A percentile compares a stretch with the other conserved stretches of the same genome.
Conservation (phyloP, 2,329 filamentous ascomycete species). For the Geoglossum cookeanum region DNA sequence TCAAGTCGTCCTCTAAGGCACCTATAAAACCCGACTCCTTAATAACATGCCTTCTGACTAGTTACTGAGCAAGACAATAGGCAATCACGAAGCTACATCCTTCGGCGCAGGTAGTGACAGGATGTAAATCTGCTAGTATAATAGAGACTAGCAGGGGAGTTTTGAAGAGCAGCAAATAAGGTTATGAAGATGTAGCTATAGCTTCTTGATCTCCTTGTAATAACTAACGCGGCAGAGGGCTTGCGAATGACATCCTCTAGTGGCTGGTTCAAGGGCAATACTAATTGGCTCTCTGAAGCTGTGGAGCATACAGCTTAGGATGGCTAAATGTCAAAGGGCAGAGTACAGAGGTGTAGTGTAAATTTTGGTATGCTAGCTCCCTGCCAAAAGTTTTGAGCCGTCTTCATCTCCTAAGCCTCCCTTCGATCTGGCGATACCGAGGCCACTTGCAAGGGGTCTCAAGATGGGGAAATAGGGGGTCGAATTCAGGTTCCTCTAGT, state of each 20-base stretch:
- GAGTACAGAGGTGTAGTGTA: neutral
- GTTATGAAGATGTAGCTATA: neutral
- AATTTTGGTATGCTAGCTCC: neutral
- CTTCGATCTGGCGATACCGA: neutral
- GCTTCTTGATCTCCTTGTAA: neutral
- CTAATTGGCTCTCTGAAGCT: neutral
- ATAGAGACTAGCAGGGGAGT: neutral
- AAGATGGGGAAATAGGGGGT: neutral
- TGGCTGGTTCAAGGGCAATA: neutral
- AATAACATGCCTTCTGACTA: neutral
- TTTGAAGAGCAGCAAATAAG: neutral
- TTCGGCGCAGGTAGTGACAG: neutral
- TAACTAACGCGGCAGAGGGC: neutral
- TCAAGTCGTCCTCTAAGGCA: neutral
- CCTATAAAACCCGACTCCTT: neutral
- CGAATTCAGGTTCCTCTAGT: neutral
- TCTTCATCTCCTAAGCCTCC: neutral
- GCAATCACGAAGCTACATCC: neutral
- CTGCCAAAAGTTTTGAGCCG: neutral
- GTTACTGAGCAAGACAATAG: neutral
- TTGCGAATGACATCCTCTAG: neutral
- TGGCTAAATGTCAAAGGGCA: neutral
- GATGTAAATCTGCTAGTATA: neutral
- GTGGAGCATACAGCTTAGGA: neutral
- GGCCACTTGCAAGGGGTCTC: neutral